phyloP scores from a whole-genome alignment of 2,329 filamentous ascomycete species.

The Nothophaeocryptopus gaeumannii region DNA sequence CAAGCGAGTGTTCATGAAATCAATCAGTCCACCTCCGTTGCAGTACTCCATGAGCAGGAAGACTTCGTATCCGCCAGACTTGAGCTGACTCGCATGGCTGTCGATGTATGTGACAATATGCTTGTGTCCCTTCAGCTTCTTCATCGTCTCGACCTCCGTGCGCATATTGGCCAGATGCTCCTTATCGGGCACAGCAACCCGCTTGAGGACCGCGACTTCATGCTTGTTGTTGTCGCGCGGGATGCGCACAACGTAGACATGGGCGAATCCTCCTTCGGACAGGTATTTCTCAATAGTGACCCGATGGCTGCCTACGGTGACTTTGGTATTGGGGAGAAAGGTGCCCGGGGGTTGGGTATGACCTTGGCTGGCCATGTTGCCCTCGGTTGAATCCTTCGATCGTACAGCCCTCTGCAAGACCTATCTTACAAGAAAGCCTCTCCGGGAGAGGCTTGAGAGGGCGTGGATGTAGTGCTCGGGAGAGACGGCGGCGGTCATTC shows the following conservation, averaged over 20 bases:
- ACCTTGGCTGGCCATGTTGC: constrained; percentile 3
- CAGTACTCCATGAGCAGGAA: constrained; percentile 99
- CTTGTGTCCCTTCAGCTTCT: constrained; percentile 93
- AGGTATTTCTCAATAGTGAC: constrained; percentile 96
- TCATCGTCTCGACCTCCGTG: constrained; percentile 99
- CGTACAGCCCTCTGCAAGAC: no score
- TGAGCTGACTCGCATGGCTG: constrained; percentile 91
- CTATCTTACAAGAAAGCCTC: no score
- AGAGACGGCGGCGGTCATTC: no score
- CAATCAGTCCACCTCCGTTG: constrained; percentile 89
- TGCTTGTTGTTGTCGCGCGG: constrained; percentile 73
- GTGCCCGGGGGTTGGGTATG: constrained; percentile 59
- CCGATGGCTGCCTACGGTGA: constrained; percentile 88
- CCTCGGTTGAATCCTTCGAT: no score
- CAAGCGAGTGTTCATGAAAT: constrained; percentile 98
- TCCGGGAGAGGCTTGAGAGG: no score
- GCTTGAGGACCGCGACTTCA: constrained; percentile 82
- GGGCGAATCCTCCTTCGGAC: constrained; percentile 95
- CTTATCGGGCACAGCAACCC: constrained; percentile 95
- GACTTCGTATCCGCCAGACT: constrained; percentile 92
- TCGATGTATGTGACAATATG: constrained; percentile 98
- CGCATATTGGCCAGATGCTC: constrained; percentile 92
- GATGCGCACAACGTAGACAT: constrained; percentile 93
- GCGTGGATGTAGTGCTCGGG: no score
- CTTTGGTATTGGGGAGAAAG: constrained; percentile 90